These are phyloP conservation scores for Trichoderma pleuroti DNA, from an alignment of 2,329 filamentous ascomycete species.

Conservation along the genomic window DNA sequence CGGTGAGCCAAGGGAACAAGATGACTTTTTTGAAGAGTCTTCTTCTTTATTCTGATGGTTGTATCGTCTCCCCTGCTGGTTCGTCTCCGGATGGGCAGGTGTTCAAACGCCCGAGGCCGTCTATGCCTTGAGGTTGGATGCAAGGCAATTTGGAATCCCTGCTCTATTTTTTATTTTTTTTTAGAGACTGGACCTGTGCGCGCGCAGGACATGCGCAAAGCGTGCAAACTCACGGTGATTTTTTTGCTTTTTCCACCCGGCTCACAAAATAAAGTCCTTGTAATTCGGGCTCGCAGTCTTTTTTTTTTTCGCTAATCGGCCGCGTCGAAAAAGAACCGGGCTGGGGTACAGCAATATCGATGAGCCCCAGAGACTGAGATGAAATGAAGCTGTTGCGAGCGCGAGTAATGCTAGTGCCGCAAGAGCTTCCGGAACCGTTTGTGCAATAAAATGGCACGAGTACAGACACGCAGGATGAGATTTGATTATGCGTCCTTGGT, in stretches of 20 bases:
- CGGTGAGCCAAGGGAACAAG: slow-evolving; percentile 10
- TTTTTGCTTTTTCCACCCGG: neutral
- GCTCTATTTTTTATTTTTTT: neutral
- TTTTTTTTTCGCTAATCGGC: neutral
- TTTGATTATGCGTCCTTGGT: slow-evolving; percentile 2
- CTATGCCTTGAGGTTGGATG: slow-evolving; percentile 14
- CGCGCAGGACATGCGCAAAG: slow-evolving; percentile 6
- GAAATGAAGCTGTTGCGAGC: neutral
- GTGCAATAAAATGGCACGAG: neutral
- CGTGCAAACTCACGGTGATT: slow-evolving; percentile 1
- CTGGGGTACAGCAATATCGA: neutral
- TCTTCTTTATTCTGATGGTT: neutral
- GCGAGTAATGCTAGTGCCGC: slow-evolving; percentile 15
- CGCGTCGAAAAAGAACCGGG: neutral
- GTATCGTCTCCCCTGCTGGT: slow-evolving; percentile 15
- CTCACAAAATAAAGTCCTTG: neutral
- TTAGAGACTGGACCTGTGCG: slow-evolving; percentile 10
- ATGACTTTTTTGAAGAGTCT: slow-evolving; percentile 9
- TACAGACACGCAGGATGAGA: neutral
- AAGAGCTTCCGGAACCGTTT: neutral
- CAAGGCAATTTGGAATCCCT: slow-evolving; percentile 14
- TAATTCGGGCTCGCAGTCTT: neutral
- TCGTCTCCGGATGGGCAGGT: slow-evolving; percentile 7
- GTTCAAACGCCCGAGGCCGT: slow-evolving; percentile 8
- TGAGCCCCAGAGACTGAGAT: neutral